These are phyloP conservation scores for Parascedosporium putredinis DNA, from an alignment of 2,329 filamentous ascomycete genomes.

Conservation along the genomic window DNA sequence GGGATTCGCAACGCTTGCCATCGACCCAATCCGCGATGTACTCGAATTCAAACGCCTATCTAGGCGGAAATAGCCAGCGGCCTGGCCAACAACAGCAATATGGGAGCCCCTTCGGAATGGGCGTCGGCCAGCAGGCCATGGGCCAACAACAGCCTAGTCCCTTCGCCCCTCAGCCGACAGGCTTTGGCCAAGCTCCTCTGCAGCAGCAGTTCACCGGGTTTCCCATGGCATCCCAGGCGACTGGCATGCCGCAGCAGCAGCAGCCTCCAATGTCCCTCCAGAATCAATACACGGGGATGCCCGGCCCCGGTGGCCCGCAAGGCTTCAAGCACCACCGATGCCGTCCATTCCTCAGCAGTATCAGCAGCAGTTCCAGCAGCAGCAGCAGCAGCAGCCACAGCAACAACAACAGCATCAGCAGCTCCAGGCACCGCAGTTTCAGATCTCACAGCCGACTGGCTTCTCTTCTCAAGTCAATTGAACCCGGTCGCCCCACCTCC, in stretches of 20 bases:
- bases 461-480: slow-evolving; percentile 34
- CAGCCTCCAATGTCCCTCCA: slow-evolving; percentile 50
- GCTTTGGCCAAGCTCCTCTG: slow-evolving; percentile 36
- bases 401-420: slow-evolving; percentile 31
- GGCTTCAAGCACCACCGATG: slow-evolving; percentile 49
- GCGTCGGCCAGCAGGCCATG: slow-evolving; percentile 33
- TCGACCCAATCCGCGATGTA: slow-evolving; percentile 52
- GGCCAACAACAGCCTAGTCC: slow-evolving; percentile 38
- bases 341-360: slow-evolving; percentile 50
- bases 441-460: slow-evolving; percentile 31
- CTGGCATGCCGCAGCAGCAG: slow-evolving; percentile 42
- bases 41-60: slow-evolving; percentile 76
- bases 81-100: slow-evolving; percentile 55
- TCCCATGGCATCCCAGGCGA: slow-evolving; percentile 35
- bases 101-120: slow-evolving; percentile 38
- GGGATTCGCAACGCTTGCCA: not conserved
- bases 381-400: slow-evolving; percentile 35
- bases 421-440: slow-evolving; percentile 29
- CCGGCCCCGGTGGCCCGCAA: slow-evolving; percentile 35
- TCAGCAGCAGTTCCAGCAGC: slow-evolving; percentile 48
- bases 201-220: slow-evolving; percentile 53
- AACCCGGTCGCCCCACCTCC: slow-evolving; percentile 40
- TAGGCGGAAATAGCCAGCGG: slow-evolving; percentile 67
- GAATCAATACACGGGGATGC: slow-evolving; percentile 59
- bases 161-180: slow-evolving; percentile 50